Percentiles rank a stretch among this genome's conserved stretches.
Evolutionary conservation across 306 rosid species (phyloP).

Genomic region (Trifolium subterraneum): DNA sequence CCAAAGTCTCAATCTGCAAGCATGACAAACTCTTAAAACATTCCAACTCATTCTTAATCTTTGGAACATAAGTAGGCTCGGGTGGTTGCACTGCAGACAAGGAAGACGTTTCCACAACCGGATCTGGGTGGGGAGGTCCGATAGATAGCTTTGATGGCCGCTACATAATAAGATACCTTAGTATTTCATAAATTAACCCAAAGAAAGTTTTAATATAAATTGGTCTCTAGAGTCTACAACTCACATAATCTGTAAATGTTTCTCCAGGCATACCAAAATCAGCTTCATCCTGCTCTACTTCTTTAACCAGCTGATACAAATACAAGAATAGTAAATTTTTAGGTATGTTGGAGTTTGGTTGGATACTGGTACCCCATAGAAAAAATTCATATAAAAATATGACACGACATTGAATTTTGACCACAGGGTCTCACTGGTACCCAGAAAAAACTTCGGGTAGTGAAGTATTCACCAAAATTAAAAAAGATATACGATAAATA

Average conservation of each 20-base stretch:
- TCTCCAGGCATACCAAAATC: conserved; percentile 58
- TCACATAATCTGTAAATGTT: conserved; percentile 57
- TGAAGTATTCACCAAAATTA: not conserved
- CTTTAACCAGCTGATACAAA: conserved; percentile 74
- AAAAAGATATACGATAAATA: not conserved
- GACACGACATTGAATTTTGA: too few relatives aligned
- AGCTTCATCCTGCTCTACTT: conserved; percentile 93
- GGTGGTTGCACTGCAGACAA: conserved; percentile 83
- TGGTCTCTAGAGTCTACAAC: conserved; percentile 39
- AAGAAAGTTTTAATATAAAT: conserved; percentile 19
- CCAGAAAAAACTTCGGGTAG: too few relatives aligned
- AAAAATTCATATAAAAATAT: too few relatives aligned
- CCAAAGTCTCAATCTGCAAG: conserved; percentile 77
- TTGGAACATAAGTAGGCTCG: conserved; percentile 85
- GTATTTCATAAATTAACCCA: conserved; percentile 43
- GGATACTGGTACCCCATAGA: too few relatives aligned
- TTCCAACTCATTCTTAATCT: conserved; percentile 66
- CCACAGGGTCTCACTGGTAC: too few relatives aligned
- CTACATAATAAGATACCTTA: conserved; percentile 57
- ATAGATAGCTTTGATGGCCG: conserved; percentile 89
- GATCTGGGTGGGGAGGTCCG: conserved; percentile 89
- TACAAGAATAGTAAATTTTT: not conserved
- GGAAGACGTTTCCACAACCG: conserved; percentile 62
- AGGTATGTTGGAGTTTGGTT: too few relatives aligned
- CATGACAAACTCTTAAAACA: conserved; percentile 40